Base-by-base conservation (phyloP, 2,329 filamentous ascomycete genomes). In the Aspergillus pseudoviridinutans region DNA sequence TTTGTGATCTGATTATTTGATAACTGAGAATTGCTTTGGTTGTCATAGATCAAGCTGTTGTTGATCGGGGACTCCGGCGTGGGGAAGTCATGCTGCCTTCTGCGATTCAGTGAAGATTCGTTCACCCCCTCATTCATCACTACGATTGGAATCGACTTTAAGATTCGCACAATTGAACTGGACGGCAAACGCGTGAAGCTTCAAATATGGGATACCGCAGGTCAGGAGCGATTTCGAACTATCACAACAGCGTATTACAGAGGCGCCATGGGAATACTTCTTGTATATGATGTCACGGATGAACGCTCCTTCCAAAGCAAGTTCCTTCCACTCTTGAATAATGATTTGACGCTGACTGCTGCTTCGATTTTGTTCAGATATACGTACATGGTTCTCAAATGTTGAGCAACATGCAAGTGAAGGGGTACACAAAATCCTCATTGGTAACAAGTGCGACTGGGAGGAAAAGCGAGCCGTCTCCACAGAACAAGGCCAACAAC, bases 371-470 rank as follows among this genome's bases (percentile, higher is more conserved):
- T 56, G 52, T 44, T 28, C 72, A 97, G 94, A 99, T 79, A 99
- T 99, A 77, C 89, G 92, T 72, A 97, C 94, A 66, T 99, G 94
- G 94, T 99, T 99, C 80, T 92, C 92, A 73, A 97, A 99, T 79
- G 92, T 97, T 68, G 92, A 97, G 76, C 92, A 96, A 78, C 92
- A 99, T 79, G 94, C 94, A 58, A 96, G 91, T 69, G 94, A 97
- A 80, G 94, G 94, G 70, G 94, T 99, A 73, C 97, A 97, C 86
- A 99, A 97, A 84, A 97, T 99, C 73, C 85, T 99, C 65, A 97
- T 99, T 67, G 94, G 94, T 75, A 99, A 99, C 85, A 99, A 99
- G 81, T 99, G 94, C 80, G 94, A 99, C 79, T 97, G 94, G 94
- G 94, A 97, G 78, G 94, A 99, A 80, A 97, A 97, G 84, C 89